A percentile compares a stretch with the other conserved stretches of the same genome.
phyloP scores from a whole-genome alignment of 208 protist genomes.

The Crithidia expoeki region DNA sequence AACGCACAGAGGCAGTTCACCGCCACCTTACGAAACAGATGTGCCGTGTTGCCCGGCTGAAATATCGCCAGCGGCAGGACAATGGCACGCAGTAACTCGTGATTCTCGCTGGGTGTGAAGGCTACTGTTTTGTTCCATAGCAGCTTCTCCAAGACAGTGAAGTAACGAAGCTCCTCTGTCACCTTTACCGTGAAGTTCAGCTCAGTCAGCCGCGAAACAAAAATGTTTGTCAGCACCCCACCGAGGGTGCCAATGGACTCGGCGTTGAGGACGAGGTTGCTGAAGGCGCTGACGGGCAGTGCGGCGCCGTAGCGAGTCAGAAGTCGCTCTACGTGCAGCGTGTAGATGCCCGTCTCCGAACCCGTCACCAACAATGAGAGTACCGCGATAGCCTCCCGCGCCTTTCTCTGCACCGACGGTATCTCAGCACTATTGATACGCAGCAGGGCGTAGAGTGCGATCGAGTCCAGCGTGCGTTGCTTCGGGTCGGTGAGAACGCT shows the following conservation, averaged over 20 bases:
- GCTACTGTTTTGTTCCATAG: conserved; percentile 46
- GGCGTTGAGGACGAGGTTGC: conserved; percentile 65
- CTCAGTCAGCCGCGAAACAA: conserved; percentile 65
- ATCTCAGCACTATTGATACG: conserved; percentile 57
- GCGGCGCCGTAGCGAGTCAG: conserved; percentile 60
- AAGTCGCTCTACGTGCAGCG: conserved; percentile 61
- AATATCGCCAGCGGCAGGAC: conserved; percentile 72
- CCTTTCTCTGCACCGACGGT: conserved; percentile 38
- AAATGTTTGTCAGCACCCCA: conserved; percentile 55
- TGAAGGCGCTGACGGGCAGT: conserved; percentile 77
- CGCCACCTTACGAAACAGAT: conserved; percentile 88
- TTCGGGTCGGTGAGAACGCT: conserved; percentile 51
- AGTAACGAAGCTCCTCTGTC: conserved; percentile 81
- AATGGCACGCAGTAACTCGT: conserved; percentile 66
- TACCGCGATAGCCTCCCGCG: conserved; percentile 36
- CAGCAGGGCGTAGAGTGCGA: conserved; percentile 78
- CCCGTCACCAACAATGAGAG: conserved; percentile 76
- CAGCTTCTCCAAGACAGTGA: conserved; percentile 74
- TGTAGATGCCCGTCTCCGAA: conserved; percentile 58
- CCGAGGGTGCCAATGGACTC: conserved; percentile 30
- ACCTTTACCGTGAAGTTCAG: conserved; percentile 75
- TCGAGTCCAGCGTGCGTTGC: conserved; percentile 82
- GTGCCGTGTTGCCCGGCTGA: conserved; percentile 63
- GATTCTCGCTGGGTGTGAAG: conserved; percentile 47
- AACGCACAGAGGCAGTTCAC: conserved; percentile 80